Percentiles rank a stretch among this genome's conserved stretches.
Evolutionary conservation across 176 grass and related monocot species (phyloP).

Genomic region (Musa schizocarpa): DNA sequence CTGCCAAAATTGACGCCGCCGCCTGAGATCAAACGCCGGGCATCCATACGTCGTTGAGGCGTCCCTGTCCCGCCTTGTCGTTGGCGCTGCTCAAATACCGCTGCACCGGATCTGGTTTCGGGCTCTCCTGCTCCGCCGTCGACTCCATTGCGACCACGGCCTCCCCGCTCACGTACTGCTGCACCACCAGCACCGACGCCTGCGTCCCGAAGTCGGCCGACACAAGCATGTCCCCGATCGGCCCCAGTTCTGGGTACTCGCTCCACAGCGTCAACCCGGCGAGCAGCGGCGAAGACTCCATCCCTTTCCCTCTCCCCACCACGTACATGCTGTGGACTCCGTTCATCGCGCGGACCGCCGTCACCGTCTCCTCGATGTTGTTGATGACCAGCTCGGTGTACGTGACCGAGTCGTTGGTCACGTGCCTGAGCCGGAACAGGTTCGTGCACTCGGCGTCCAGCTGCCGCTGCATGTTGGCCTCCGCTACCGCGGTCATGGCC

Average conservation of each 20-base stretch:
- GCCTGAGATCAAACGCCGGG: no score
- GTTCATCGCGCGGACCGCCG: neutral
- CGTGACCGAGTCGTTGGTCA: neutral
- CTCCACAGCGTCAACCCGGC: slow-evolving; percentile 2
- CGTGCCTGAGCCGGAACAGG: neutral
- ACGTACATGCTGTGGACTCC: slow-evolving; percentile 2
- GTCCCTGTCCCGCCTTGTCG: neutral
- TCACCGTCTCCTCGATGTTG: slow-evolving; percentile 17
- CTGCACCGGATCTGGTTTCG: neutral
- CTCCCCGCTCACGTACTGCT: neutral
- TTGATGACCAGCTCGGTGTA: slow-evolving; percentile 12
- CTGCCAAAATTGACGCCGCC: no score
- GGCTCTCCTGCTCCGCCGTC: neutral
- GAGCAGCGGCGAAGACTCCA: slow-evolving; percentile 5
- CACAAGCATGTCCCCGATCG: slow-evolving; percentile 13
- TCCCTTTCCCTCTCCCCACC: slow-evolving; percentile 8
- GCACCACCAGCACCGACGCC: slow-evolving; percentile 17
- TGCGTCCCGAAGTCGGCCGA: neutral
- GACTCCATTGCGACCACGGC: neutral
- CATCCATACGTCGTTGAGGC: neutral
- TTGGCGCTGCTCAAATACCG: neutral
- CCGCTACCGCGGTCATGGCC: neutral
- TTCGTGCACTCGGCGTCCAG: slow-evolving; percentile 7
- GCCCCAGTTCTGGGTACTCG: slow-evolving; percentile 12
- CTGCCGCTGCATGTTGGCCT: neutral